Conservation (phyloP, 2,329 filamentous ascomycete species). For the Cytospora mali region DNA sequence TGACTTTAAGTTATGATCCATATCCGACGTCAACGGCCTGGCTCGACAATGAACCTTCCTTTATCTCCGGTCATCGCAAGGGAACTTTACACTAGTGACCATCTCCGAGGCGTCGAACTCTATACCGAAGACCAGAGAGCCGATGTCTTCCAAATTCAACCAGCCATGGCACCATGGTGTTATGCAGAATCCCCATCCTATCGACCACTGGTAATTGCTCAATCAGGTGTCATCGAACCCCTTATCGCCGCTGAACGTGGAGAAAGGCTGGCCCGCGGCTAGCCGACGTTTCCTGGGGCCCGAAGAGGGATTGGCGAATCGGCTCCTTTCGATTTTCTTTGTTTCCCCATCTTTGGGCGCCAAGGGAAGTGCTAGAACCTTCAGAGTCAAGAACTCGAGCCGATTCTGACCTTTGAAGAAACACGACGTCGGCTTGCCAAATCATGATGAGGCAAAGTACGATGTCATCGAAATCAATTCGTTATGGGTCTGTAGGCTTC, state of each 20-base stretch:
- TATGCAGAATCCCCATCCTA: constrained; percentile 1
- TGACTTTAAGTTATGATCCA: not conserved
- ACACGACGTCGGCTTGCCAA: not conserved
- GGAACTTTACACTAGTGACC: constrained; percentile 1
- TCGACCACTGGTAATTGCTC: constrained; percentile 15
- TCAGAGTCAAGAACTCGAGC: not conserved
- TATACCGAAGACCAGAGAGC: constrained; percentile 2
- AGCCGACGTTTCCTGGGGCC: constrained; percentile 17
- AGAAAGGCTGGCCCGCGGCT: constrained; percentile 19
- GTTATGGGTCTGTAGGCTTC: not conserved
- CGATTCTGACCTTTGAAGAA: not conserved
- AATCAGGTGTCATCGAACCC: constrained; percentile 15
- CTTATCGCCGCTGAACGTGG: constrained; percentile 24
- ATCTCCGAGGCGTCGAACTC: not conserved
- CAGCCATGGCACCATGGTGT: not conserved
- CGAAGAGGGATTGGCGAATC: constrained; percentile 22
- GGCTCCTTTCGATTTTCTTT: constrained; percentile 11
- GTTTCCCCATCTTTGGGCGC: constrained; percentile 8
- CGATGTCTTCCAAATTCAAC: not conserved
- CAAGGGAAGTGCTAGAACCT: constrained; percentile 17
- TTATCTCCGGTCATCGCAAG: constrained; percentile 29
- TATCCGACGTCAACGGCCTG: not conserved
- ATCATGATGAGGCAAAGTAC: not conserved
- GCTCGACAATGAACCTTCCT: constrained; percentile 11
- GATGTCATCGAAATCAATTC: not conserved